Percentiles rank a stretch among this genome's conserved stretches.
Conservation (phyloP, 305 asterid species). For the Andrographis paniculata region DNA sequence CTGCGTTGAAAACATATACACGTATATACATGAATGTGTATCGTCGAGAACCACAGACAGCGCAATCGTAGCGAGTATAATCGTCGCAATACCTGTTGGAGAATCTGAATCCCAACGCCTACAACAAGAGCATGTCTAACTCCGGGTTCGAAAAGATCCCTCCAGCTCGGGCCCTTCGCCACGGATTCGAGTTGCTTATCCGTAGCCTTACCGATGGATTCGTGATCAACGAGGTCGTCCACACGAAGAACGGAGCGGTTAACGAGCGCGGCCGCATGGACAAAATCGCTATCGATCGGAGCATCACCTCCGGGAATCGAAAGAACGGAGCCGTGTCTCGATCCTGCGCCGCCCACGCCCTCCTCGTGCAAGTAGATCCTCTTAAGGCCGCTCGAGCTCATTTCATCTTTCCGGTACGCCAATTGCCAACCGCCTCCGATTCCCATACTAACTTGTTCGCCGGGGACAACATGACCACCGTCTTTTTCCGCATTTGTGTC, state of each 20-base stretch:
- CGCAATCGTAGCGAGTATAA: neutral
- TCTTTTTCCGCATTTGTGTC: constrained; percentile 47
- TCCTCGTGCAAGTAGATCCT: constrained; percentile 87
- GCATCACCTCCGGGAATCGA: constrained; percentile 51
- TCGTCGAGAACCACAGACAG: neutral
- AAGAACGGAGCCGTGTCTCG: constrained; percentile 51
- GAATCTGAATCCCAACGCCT: constrained; percentile 84
- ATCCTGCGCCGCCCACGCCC: constrained; percentile 44
- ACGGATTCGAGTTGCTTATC: constrained; percentile 33
- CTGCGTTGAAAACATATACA: constrained; percentile 24
- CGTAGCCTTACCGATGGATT: constrained; percentile 37
- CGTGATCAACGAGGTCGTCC: constrained; percentile 41
- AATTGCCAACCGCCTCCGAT: constrained; percentile 98
- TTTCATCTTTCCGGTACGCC: constrained; percentile 73
- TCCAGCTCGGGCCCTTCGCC: constrained; percentile 40
- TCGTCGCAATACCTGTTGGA: constrained; percentile 61
- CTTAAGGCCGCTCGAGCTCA: constrained; percentile 50
- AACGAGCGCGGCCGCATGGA: constrained; percentile 88
- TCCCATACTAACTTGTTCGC: constrained; percentile 58
- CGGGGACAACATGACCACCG: too few relatives aligned
- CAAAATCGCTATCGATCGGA: constrained; percentile 35
- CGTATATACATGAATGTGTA: neutral
- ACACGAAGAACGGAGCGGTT: constrained; percentile 71
- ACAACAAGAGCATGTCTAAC: constrained; percentile 83
- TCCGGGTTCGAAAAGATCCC: constrained; percentile 84